Conservation (phyloP, 495 filamentous ascomycete genomes). For the Gamarada debralockiae region DNA sequence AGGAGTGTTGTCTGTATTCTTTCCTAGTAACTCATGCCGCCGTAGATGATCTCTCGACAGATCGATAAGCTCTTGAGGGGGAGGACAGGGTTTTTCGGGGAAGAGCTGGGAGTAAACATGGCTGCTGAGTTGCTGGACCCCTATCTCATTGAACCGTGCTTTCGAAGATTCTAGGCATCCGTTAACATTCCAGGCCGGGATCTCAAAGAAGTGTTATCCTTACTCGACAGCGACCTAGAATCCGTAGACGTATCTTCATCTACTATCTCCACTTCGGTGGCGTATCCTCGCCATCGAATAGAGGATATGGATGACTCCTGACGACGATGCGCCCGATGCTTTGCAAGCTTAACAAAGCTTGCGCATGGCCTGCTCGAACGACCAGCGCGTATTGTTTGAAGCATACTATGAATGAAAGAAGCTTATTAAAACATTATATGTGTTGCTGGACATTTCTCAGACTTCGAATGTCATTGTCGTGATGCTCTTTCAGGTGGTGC, state of each 20-base stretch:
- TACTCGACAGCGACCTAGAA: slow-evolving; percentile 27
- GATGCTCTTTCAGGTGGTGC: neutral
- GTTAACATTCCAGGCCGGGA: neutral
- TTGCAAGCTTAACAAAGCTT: slow-evolving; percentile 23
- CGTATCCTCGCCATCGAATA: slow-evolving; percentile 19
- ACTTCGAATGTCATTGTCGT: too few species aligned
- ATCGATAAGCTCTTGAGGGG: slow-evolving; percentile 66
- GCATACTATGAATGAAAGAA: slow-evolving; percentile 17
- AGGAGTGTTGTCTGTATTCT: slow-evolving; percentile 69
- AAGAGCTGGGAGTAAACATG: slow-evolving; percentile 85
- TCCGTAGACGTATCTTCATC: neutral
- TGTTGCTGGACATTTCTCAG: neutral
- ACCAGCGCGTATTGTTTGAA: slow-evolving; percentile 24
- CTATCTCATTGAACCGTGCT: slow-evolving; percentile 83
- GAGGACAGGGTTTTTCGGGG: slow-evolving; percentile 46
- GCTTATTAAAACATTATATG: slow-evolving; percentile 15
- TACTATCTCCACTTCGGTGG: slow-evolving; percentile 10
- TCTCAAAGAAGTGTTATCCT: slow-evolving; percentile 17
- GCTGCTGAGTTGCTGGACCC: slow-evolving; percentile 86
- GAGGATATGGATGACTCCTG: slow-evolving; percentile 2
- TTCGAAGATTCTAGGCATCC: slow-evolving; percentile 10
- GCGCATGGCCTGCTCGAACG: slow-evolving; percentile 20
- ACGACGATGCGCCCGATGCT: slow-evolving; percentile 22
- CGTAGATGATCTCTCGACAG: slow-evolving; percentile 80
- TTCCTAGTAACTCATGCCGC: slow-evolving; percentile 84